These are phyloP conservation scores for Toxoplasma gondii DNA, from an alignment of 169 alveolate genomes.

Conservation along the genomic window DNA sequence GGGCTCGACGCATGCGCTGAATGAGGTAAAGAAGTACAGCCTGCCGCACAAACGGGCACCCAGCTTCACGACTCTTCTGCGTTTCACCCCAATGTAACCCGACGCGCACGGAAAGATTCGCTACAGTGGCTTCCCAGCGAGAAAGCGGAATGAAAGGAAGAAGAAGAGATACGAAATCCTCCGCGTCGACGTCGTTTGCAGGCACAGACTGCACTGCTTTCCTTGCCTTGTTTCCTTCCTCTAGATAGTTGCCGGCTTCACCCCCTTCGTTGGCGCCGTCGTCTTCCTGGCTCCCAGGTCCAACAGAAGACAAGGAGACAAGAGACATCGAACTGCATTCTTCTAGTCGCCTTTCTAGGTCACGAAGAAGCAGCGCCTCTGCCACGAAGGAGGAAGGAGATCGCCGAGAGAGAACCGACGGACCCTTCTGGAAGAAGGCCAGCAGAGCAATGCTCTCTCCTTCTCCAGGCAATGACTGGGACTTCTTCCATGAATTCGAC, in stretches of 20 bases:
- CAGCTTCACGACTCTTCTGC: too few species aligned
- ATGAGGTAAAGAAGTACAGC: neutral
- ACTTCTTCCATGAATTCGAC: neutral
- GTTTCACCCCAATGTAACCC: neutral
- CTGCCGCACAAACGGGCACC: too few species aligned
- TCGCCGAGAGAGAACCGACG: neutral
- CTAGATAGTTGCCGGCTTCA: neutral
- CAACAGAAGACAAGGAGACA: neutral
- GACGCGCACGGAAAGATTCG: neutral
- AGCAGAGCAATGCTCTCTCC: neutral
- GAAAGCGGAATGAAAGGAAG: neutral
- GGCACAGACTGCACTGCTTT: too few species aligned
- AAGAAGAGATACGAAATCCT: neutral
- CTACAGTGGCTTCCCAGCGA: neutral
- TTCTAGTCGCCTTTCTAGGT: neutral
- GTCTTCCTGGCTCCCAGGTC: neutral
- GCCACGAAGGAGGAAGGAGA: neutral
- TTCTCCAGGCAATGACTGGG: neutral
- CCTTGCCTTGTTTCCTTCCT: neutral
- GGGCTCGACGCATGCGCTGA: neutral
- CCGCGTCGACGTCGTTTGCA: neutral
- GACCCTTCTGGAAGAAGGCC: neutral
- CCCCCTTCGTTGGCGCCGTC: neutral
- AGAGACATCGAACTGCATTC: neutral
- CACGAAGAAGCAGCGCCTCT: neutral